Evolutionary conservation across 179 eudicot genomes (phyloP), one percentile per base, ranked within the genome.

Genomic region (Silene vulgaris): DNA sequence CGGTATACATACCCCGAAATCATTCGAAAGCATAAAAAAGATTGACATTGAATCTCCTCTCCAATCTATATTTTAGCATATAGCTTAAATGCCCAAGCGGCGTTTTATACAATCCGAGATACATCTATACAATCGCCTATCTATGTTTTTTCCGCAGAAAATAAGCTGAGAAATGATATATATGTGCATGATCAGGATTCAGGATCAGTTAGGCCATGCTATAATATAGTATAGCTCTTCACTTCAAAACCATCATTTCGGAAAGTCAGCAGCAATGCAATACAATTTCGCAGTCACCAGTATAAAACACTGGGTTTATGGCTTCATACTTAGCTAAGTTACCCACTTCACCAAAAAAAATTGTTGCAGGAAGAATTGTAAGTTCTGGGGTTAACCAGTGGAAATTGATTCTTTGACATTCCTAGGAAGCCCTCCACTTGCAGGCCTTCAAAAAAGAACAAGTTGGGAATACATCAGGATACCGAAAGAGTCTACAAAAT

Each of bases 371-470:
- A 77, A 73, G 70, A 67, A 3, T 43, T 28, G 62, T 26, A 50
- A 29, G 65, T 32, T 16, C 43, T 23, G 29, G 19, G 50, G 30
- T 76, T 56, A 82, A 50, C 77, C 82, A 61, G 85, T 80, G 14
- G 85, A 76, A 50, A 79, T 70, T 0, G 84, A 76, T 79, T 90
- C 88, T 67, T 80, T 79, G 20, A 78, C 59, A 12, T 68, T 81
- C 82, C 76, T 72, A 56, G 86, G 83, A 32, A 83, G 83, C 77
- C 89, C 90, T 78, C 97, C 93, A 45, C 97, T 92, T 1, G 97
- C 85, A 21, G 97, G 97, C 87, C 97, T 92, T 83, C 74, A 82
- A 57, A 75, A 60, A 71, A 65, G 52, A 75, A 57, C 32, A 75
- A 48, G 52, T 78, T 69, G 21, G 30, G 54, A 28, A 74, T 17